Conservation (phyloP, 176 grass and related monocot genomes). For the Chrysopogon serrulatus region DNA sequence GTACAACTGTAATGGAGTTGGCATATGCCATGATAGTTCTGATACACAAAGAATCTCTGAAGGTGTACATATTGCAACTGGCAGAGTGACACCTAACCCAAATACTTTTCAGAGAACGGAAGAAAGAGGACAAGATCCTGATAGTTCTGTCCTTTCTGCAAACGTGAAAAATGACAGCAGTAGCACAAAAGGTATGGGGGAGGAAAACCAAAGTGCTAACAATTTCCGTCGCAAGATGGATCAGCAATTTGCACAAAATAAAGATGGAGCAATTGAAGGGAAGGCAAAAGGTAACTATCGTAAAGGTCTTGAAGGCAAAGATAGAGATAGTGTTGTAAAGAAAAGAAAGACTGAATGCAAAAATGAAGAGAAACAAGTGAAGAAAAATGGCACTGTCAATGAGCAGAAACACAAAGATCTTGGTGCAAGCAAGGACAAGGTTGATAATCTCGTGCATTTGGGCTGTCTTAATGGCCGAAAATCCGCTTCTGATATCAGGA, state of each 20-base stretch:
- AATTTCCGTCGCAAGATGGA: neutral
- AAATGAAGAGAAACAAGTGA: conserved; percentile 12
- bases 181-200: conserved; percentile 13
- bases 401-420: conserved; percentile 34
- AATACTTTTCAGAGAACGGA: conserved; percentile 9
- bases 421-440: conserved; percentile 13
- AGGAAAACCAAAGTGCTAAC: conserved; percentile 6
- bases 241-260: conserved; percentile 1
- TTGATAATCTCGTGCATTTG: conserved; percentile 8
- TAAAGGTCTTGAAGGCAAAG: conserved; percentile 23
- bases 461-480: conserved; percentile 5
- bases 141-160: conserved; percentile 20
- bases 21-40: neutral
- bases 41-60: conserved; percentile 16
- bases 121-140: conserved; percentile 15
- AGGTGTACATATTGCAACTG: neutral
- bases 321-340: conserved; percentile 3
- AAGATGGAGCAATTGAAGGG: conserved; percentile 16
- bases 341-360: conserved; percentile 29
- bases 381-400: conserved; percentile 13
- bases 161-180: conserved; percentile 4
- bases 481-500: conserved; percentile 31
- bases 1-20: neutral
- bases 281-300: conserved; percentile 28
- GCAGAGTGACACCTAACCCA: conserved; percentile 8